Conservation (phyloP, 768 basidiomycete species). For the Auriscalpium orientale region DNA sequence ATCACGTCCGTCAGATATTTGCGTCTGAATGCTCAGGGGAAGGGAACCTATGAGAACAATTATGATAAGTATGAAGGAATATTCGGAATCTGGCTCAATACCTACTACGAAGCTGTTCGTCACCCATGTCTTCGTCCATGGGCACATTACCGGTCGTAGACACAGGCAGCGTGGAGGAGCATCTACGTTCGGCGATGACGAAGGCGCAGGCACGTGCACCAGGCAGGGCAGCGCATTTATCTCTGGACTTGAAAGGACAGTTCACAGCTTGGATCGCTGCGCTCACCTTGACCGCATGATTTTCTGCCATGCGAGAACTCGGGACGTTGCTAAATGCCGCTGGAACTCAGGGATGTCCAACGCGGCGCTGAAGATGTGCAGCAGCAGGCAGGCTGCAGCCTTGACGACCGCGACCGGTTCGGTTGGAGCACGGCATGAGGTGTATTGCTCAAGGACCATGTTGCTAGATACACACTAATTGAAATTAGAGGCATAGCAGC, state of each 20-base stretch:
- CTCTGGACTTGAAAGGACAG: background rate
- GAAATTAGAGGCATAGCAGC: constrained; percentile 56
- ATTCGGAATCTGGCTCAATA: constrained; percentile 74
- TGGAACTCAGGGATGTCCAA: constrained; percentile 70
- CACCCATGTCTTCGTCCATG: constrained; percentile 41
- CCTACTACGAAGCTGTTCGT: constrained; percentile 72
- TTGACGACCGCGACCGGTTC: constrained; percentile 54
- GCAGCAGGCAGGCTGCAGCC: constrained; percentile 57
- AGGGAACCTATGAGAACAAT: too few relatives aligned
- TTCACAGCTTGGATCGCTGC: constrained; percentile 22
- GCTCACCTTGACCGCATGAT: constrained; percentile 59
- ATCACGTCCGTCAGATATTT: too few relatives aligned
- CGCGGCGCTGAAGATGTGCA: constrained; percentile 52
- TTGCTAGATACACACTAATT: constrained; percentile 40
- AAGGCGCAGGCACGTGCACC: background rate
- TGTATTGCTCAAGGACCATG: constrained; percentile 14
- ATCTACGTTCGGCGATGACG: background rate
- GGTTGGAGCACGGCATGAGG: constrained; percentile 45
- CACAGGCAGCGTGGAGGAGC: background rate
- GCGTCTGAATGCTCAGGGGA: too few relatives aligned
- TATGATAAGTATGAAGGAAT: too few relatives aligned
- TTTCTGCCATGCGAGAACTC: too few relatives aligned
- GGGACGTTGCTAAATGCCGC: constrained; percentile 66
- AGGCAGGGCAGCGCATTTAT: too few relatives aligned
- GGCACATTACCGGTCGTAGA: background rate